Base-by-base conservation (phyloP, 139 green algal genomes). In the Chlorella ohadii region DNA sequence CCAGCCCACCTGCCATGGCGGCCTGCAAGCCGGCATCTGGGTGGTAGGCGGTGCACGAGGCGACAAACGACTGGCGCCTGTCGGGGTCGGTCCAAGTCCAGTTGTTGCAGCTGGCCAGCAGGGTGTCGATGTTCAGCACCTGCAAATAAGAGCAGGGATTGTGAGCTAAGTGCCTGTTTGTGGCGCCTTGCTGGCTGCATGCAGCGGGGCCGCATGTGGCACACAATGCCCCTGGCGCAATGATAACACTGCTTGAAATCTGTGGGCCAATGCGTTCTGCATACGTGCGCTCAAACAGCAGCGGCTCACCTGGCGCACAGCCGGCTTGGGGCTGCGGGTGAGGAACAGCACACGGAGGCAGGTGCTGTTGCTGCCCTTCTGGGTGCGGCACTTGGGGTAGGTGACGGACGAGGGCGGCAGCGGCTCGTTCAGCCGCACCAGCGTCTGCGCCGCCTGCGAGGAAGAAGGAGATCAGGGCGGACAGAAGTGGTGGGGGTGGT, bases 1-100 rank as follows among this genome's bases (percentile, higher is more conserved):
- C 68, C 34, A 20, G 34, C 68, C 36, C 68, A 75, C 68, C 68
- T 75, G 68, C 68, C 38, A 75, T 75, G 68, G 47, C 47, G 6
- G 68, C 23, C 28, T 23, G 20, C 36, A 75, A 36, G 68, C 47
- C 36, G 23, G 34, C 22, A 22, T 33, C 36, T 7, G 68, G 38
- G 36, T 55, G 68, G 34, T 44, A 75, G 36, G 36, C 41, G 36
- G 68, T 39, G 68, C 68, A 75, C 22, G 68, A 23, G 20, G 68
- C 68, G 6, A 1, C 22, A 55, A 56, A 75, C 22, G 36, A 31
- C 22, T 27, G 5, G 20, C 25, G 23, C 0, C 34, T 47, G 22
- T 3, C 23, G 11, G 68, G 36, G 36, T 75, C 36, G 22, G 34
- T 75, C 36, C n/a, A 47, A 6, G 25, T 39, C 68, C 68, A 75